phyloP scores from a whole-genome alignment of 805 yeast genomes.

The Lachancea sp. region DNA sequence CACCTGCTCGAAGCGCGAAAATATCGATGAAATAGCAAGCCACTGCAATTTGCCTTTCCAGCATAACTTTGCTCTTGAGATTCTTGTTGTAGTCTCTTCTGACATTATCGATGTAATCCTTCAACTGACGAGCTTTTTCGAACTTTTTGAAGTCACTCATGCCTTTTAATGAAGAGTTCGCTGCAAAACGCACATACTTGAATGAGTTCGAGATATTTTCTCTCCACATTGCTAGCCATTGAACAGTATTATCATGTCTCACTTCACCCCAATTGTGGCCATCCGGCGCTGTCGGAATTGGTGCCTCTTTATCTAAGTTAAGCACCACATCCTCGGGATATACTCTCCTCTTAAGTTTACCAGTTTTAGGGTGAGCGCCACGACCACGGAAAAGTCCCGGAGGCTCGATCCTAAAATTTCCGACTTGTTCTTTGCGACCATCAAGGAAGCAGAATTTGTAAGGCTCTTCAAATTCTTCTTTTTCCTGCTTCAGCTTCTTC shows the following conservation, averaged over 20 bases:
- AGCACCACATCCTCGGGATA: constrained; percentile 83
- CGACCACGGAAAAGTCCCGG: constrained; percentile 95
- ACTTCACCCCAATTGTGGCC: constrained; percentile 92
- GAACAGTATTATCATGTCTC: constrained; percentile 79
- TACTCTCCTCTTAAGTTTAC: constrained; percentile 81
- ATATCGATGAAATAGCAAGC: constrained; percentile 90
- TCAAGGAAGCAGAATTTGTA: constrained; percentile 74
- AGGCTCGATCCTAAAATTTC: constrained; percentile 91
- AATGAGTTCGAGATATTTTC: constrained; percentile 80
- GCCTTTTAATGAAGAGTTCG: constrained; percentile 85
- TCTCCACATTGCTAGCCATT: constrained; percentile 97
- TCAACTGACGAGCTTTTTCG: constrained; percentile 86
- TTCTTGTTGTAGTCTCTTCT: constrained; percentile 67
- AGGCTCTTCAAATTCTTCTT: constrained; percentile 70
- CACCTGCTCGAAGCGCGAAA: constrained; percentile 95
- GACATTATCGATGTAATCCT: constrained; percentile 61
- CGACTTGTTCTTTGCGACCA: constrained; percentile 87
- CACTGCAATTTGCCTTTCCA: constrained; percentile 85
- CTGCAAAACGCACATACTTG: constrained; percentile 88
- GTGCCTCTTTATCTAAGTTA: constrained; percentile 66
- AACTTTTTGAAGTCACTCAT: constrained; percentile 85
- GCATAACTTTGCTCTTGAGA: constrained; percentile 70
- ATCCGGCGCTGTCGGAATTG: constrained; percentile 73
- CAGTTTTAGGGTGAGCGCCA: constrained; percentile 96
- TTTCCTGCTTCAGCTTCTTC: constrained; percentile 62